Percentiles rank a stretch among this genome's conserved stretches.
These are phyloP conservation scores for Penicillium riverlandense DNA, from an alignment of 495 filamentous ascomycete genomes.

Conservation along the genomic window DNA sequence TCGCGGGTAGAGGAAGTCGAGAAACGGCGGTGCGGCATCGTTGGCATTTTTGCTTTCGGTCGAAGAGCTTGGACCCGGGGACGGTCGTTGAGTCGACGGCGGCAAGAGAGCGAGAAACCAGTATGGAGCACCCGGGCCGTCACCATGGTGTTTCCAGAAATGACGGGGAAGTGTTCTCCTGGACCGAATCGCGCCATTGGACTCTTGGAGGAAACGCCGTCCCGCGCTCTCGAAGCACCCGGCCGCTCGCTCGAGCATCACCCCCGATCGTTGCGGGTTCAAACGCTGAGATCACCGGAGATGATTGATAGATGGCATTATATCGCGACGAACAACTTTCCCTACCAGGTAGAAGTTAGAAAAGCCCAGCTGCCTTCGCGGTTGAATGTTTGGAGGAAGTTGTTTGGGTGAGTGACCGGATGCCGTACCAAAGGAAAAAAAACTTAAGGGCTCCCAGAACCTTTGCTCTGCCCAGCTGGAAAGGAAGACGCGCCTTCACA, in stretches of 20 bases:
- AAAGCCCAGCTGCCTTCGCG: too few species aligned
- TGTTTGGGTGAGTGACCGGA: neutral
- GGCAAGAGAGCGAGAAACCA: conserved; percentile 35
- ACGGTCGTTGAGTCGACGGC: conserved; percentile 11
- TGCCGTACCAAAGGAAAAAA: conserved; percentile 2
- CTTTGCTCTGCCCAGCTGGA: neutral
- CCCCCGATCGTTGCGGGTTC: conserved; percentile 42
- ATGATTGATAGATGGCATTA: conserved; percentile 14
- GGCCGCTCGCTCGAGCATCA: conserved; percentile 81
- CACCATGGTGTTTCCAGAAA: conserved; percentile 61
- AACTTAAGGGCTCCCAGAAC: neutral
- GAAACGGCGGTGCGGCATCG: conserved; percentile 19
- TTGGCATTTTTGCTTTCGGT: conserved; percentile 4
- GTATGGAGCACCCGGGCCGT: conserved; percentile 46
- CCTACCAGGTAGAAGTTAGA: conserved; percentile 5
- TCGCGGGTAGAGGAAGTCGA: conserved; percentile 38
- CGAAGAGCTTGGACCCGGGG: conserved; percentile 7
- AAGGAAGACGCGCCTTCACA: neutral
- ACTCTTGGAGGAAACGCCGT: conserved; percentile 55
- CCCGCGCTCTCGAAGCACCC: conserved; percentile 72
- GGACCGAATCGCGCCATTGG: conserved; percentile 46
- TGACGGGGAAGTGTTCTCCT: conserved; percentile 53
- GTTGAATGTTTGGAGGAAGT: neutral
- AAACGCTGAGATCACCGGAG: conserved; percentile 24
- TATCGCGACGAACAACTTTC: conserved; percentile 15